Percentiles rank a stretch among this genome's conserved stretches.
Conservation (phyloP, 2,329 filamentous ascomycete genomes). For the Didymella pinodella region DNA sequence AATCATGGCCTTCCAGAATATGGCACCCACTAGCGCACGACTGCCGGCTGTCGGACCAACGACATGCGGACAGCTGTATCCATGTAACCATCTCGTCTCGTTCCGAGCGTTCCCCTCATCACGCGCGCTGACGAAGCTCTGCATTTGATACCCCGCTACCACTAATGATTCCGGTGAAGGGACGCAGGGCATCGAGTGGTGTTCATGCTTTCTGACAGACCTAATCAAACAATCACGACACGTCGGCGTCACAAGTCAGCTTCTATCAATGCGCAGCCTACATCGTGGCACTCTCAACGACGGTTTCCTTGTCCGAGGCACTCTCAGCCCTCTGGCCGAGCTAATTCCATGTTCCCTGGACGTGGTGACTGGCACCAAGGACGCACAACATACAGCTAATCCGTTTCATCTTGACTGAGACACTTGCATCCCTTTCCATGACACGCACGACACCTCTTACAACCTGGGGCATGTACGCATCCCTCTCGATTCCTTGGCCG, state of each 20-base stretch:
- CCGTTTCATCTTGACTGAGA: conserved; percentile 16
- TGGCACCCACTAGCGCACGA: conserved; percentile 32
- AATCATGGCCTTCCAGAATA: conserved; percentile 37
- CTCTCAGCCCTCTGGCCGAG: conserved; percentile 4
- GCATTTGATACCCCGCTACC: conserved; percentile 30
- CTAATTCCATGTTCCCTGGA: conserved; percentile 19
- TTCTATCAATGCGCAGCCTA: conserved; percentile 7
- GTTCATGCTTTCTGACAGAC: conserved; percentile 10
- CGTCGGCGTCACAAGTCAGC: conserved; percentile 16
- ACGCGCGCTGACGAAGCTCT: conserved; percentile 33
- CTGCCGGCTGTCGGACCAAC: conserved; percentile 36
- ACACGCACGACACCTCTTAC: conserved; percentile 4
- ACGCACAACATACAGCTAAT: conserved; percentile 17
- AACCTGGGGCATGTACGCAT: not conserved
- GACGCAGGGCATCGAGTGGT: conserved; percentile 28
- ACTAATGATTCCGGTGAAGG: conserved; percentile 39
- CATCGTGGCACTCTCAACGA: conserved; percentile 23
- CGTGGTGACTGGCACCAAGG: conserved; percentile 17
- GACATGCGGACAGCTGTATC: conserved; percentile 46
- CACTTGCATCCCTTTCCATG: conserved; percentile 7
- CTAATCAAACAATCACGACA: conserved; percentile 1
- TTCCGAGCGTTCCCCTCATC: conserved; percentile 31
- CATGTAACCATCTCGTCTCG: conserved; percentile 41
- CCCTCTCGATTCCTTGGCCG: conserved; percentile 5
- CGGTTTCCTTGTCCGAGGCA: conserved; percentile 19